Conservation (phyloP, 2,329 filamentous ascomycete species). For the Epichloe gansuensis region DNA sequence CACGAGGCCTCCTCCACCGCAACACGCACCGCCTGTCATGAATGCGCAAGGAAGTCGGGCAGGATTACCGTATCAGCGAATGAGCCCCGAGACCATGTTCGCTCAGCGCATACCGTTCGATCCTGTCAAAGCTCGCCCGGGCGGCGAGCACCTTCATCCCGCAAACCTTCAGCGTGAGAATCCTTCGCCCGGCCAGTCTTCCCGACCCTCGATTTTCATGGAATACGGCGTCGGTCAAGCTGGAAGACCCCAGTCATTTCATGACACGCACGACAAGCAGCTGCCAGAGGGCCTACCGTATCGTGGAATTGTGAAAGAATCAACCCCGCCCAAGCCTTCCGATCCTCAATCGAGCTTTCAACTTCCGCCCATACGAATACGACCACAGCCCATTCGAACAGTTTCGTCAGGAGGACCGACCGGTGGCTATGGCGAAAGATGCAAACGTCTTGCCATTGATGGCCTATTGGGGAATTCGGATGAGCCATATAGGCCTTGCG, state of each 20-base stretch:
- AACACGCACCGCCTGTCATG: constrained; percentile 34
- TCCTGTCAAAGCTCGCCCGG: constrained; percentile 24
- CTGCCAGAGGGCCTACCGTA: not conserved
- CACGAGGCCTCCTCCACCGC: constrained; percentile 19
- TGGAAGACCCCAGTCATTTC: not conserved
- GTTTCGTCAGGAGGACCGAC: constrained; percentile 10
- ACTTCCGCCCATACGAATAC: constrained; percentile 38
- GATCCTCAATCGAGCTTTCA: constrained; percentile 23
- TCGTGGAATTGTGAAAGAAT: not conserved
- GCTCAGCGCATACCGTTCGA: constrained; percentile 37
- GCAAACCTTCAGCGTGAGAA: not conserved
- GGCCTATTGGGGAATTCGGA: constrained; percentile 48
- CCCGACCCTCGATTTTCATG: not conserved
- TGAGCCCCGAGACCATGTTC: constrained; percentile 20
- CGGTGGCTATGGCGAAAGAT: constrained; percentile 36
- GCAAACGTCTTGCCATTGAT: constrained; percentile 45
- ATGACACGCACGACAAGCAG: not conserved
- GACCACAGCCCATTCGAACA: constrained; percentile 22
- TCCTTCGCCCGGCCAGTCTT: not conserved
- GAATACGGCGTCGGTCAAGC: not conserved
- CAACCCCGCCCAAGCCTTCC: not conserved
- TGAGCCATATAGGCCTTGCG: constrained; percentile 16
- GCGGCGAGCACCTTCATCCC: constrained; percentile 16
- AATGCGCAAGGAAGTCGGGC: constrained; percentile 29
- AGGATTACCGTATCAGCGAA: constrained; percentile 25